phyloP scores from a whole-genome alignment of 306 rosid genomes.

The Medicago lupulina region DNA sequence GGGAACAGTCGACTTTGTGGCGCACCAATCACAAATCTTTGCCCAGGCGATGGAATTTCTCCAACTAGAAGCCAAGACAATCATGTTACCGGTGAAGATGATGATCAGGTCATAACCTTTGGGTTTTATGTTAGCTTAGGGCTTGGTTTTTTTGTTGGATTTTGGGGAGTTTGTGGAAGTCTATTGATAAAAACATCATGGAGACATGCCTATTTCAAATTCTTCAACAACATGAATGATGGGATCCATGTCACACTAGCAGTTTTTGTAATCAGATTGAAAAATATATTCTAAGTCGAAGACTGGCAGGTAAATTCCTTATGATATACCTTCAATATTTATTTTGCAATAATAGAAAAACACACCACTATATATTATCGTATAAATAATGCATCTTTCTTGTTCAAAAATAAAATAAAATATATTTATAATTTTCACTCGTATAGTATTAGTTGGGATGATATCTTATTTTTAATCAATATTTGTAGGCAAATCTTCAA shows the following conservation, averaged over 20 bases:
- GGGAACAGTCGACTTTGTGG: constrained; percentile 49
- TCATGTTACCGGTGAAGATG: not conserved
- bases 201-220: not conserved
- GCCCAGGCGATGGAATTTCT: not conserved
- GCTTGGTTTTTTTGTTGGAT: constrained; percentile 40
- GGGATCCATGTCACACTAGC: not conserved
- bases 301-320: not conserved
- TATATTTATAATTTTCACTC: no score
- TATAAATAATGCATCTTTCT: no score
- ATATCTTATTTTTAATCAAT: not conserved
- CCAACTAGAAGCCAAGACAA: not conserved
- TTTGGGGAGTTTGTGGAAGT: not conserved
- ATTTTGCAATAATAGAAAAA: no score
- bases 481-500: not conserved
- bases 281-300: not conserved
- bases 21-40: constrained; percentile 9
- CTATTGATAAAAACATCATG: not conserved
- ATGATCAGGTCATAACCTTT: not conserved
- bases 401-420: no score
- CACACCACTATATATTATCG: no score
- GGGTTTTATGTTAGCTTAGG: constrained; percentile 33
- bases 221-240: not conserved
- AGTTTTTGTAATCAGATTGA: not conserved
- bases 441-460: not conserved
- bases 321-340: not conserved